phyloP scores from a whole-genome alignment of 176 grass and related monocot species.

The Alopecurus myosuroides region DNA sequence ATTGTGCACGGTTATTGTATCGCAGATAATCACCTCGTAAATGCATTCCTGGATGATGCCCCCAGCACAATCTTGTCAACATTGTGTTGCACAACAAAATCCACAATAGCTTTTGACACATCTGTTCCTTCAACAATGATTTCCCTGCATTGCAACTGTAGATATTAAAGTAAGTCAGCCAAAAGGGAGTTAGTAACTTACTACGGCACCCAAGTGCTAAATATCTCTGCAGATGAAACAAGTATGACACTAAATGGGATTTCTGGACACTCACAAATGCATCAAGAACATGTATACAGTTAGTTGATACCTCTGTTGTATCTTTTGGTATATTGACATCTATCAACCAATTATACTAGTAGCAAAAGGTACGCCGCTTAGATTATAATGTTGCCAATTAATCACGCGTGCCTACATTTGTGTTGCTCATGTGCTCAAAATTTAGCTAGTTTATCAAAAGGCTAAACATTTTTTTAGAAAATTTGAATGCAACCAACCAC shows the following conservation, averaged over 20 bases:
- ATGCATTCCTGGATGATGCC: conserved; percentile 52
- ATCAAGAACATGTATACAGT: neutral
- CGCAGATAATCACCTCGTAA: conserved; percentile 45
- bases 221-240: neutral
- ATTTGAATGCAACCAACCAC: neutral
- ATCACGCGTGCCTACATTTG: neutral
- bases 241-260: neutral
- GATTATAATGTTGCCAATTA: neutral
- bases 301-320: neutral
- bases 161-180: conserved; percentile 45
- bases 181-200: neutral
- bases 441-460: neutral
- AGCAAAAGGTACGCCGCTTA: neutral
- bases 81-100: conserved; percentile 43
- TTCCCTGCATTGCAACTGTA: conserved; percentile 87
- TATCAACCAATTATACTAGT: neutral
- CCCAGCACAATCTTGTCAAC: conserved; percentile 69
- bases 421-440: neutral
- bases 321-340: neutral
- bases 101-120: conserved; percentile 63
- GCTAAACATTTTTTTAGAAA: neutral
- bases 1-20: neutral
- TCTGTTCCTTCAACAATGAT: conserved; percentile 63
- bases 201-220: neutral
- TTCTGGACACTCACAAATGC: neutral